Base-by-base conservation (phyloP, 768 basidiomycete genomes). In the Tricholoma matsutake region DNA sequence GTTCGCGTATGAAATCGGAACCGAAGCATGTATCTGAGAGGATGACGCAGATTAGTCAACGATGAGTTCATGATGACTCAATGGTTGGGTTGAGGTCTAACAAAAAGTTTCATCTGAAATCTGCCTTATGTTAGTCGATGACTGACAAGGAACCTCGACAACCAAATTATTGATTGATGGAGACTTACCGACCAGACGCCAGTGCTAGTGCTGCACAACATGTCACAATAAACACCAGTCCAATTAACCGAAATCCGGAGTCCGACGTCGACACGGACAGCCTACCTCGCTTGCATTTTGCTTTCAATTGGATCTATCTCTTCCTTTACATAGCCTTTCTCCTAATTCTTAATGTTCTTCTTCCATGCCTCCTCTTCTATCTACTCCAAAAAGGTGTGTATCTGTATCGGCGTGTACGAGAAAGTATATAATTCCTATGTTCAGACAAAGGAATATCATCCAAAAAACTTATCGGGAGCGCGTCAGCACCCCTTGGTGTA, bases 321-420 rank as follows among this genome's bases (percentile, higher is more conserved):
- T 9, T 57, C 11, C 28, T 29, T 22, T 71, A 74, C 56, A 63
- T 69, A 13, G 32, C 61, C 6, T 74, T 73, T 49, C 67, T 74
- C 8, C 31, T 72, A 6, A 55, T 69, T 11, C 73, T 72, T 61
- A 72, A 74, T 57, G 56, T 74, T 37, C 56, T 69, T 28, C 66
- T 72, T 37, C 73, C 73, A 18, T 63, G 64, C 28, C 55, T 73
- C 6, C 66, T 74, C 9, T 73, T 71, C 57, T 74, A 73, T 54
- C 62, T 71, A 6, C 67, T 74, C 7, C 61, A 65, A 22, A 61
- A 57, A 9, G 61, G 73, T 72, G 25, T 61, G 72, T 65, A n/a
- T 2, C 4, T n/a, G 1, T 53, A 16, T 14, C 16, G 25, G 4
- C n/a, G n/a, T n/a, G n/a, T n/a, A n/a, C n/a, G n/a, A n/a, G 18